These are phyloP conservation scores for Glycine soja DNA, from an alignment of 306 rosid genomes.

Conservation along the genomic window DNA sequence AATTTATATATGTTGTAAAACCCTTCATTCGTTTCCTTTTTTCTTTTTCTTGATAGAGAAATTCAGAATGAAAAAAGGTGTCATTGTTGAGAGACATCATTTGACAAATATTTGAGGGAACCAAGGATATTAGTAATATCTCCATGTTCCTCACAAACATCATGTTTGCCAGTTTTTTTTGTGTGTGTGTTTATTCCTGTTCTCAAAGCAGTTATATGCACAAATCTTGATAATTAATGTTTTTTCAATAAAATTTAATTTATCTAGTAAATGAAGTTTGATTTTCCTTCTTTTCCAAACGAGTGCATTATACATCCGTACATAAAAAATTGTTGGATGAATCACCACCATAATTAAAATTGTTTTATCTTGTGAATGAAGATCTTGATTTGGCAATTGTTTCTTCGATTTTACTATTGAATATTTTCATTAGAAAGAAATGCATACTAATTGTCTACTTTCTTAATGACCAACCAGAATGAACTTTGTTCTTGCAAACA, in stretches of 20 bases:
- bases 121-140: background rate
- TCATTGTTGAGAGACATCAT: background rate
- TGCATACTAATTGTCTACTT: background rate
- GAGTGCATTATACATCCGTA: background rate
- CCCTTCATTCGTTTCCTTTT: background rate
- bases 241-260: background rate
- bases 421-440: background rate
- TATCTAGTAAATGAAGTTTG: background rate
- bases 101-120: background rate
- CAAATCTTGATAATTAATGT: background rate
- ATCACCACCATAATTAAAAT: background rate
- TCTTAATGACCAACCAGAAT: background rate
- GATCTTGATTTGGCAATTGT: slow-evolving; percentile 9
- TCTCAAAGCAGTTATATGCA: background rate
- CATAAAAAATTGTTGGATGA: background rate
- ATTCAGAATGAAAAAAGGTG: too few species aligned
- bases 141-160: slow-evolving; percentile 33
- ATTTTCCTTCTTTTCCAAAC: background rate
- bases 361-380: background rate
- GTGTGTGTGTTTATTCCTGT: background rate
- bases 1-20: background rate
- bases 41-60: background rate
- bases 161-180: background rate
- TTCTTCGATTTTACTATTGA: background rate
- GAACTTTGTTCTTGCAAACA: slow-evolving; percentile 6